A percentile compares a stretch with the other conserved stretches of the same genome.
phyloP scores from a whole-genome alignment of 192 early-diverging fungal genomes.

The Gaertneriomyces semiglobifer region DNA sequence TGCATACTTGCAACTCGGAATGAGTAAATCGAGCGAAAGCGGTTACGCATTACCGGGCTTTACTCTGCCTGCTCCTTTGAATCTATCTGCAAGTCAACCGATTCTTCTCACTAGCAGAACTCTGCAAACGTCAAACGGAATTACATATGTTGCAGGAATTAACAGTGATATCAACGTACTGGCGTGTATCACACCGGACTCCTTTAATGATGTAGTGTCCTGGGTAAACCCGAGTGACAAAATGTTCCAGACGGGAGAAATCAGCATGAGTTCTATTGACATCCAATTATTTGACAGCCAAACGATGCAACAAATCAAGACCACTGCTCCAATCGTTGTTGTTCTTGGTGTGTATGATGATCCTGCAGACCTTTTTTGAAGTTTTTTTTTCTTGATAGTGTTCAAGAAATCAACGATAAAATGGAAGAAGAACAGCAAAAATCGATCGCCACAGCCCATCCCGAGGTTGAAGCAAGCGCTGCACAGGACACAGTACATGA shows the following conservation, averaged over 20 bases:
- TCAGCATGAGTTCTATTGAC: background rate
- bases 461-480: background rate
- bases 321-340: background rate
- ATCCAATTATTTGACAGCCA: background rate
- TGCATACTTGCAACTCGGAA: slow-evolving; percentile 3
- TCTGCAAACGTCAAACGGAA: background rate
- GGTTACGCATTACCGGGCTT: background rate
- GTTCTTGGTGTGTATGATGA: slow-evolving; percentile 13
- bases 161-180: slow-evolving; percentile 7
- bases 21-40: slow-evolving; percentile 2
- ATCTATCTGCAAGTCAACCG: background rate
- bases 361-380: background rate
- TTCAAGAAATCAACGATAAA: background rate
- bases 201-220: slow-evolving; percentile 1
- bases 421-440: background rate
- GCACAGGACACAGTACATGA: background rate
- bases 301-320: background rate
- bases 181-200: background rate
- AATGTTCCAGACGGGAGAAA: background rate
- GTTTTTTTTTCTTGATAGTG: slow-evolving; percentile 4
- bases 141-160: background rate
- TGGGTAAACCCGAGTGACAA: slow-evolving; percentile 9
- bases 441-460: background rate
- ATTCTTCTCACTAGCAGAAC: background rate
- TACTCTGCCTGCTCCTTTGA: background rate